Evolutionary conservation across 768 basidiomycete species (phyloP), one percentile per base, ranked within the genome.

Genomic region (Naganishia vaughanmartiniae): DNA sequence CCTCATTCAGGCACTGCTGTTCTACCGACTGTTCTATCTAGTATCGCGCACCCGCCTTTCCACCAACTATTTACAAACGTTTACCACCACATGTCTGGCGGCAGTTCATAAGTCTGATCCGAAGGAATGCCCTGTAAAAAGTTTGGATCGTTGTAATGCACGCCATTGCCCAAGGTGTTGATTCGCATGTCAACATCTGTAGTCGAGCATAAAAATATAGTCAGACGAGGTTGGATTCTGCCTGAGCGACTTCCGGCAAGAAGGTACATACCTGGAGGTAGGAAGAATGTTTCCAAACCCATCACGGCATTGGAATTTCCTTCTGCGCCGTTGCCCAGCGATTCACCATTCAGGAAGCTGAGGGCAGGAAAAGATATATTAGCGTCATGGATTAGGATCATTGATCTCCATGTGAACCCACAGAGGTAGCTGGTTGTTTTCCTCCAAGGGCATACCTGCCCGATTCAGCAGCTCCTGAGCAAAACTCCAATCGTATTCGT

Each of bases 291-390:
- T 67, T 81, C 80, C 51, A 81, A 71, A 2, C 80, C 80, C 15
- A 79, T 68, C 70, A 72, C 74, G 12, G 75, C 70, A 14, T 74
- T 75, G 70, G 75, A 74, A 51, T 79, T 78, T 11, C 70, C 71
- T 45, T 69, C 72, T 10, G 31, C 70, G 69, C 55, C 21, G 63
- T 73, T 26, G 66, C 75, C 80, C 14, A 81, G 72, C 4, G 78
- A 79, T 56, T 80, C 78, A 4, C 79, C 80, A 53, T 81, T 79
- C 51, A 81, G 67, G 73, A 81, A 81, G 17, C 80, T 81, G 46
- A 45, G 28, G 24, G 45, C n/a, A 14, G 21, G 34, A 33, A 30
- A 3, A 54, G 28, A 45, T 10, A n/a, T 1, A 17, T 58, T 56
- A 39, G 33, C 3, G 26, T 31, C 30, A 14, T 1, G 26, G 34